Conservation (phyloP, 2,329 filamentous ascomycete genomes). For the Cryphonectria japonica region DNA sequence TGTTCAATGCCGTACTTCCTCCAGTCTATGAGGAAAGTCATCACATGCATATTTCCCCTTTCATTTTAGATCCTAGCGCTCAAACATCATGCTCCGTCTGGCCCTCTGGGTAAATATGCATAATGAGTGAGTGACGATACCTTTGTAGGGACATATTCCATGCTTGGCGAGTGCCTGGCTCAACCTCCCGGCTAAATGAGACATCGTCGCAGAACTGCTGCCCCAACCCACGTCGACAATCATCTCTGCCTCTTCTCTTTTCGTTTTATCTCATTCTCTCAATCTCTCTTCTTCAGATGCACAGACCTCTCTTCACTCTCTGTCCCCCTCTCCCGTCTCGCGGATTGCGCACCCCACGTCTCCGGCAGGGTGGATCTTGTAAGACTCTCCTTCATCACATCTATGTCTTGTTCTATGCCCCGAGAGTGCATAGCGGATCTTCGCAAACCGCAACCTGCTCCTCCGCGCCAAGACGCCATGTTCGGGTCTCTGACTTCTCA, state of each 20-base stretch:
- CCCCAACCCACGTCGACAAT: neutral
- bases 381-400: neutral
- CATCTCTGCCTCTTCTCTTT: neutral
- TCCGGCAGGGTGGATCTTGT: neutral
- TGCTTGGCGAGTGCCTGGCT: neutral
- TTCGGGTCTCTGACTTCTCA: conserved; percentile 21
- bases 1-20: too few relatives aligned
- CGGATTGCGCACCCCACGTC: neutral
- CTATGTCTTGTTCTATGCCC: neutral
- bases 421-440: conserved; percentile 4
- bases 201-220: neutral
- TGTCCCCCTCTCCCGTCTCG: neutral
- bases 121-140: neutral
- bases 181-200: conserved; percentile 11
- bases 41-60: too few relatives aligned
- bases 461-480: conserved; percentile 22
- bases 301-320: neutral
- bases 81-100: neutral
- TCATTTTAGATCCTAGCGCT: neutral
- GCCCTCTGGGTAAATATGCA: neutral
- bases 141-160: neutral
- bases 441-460: neutral
- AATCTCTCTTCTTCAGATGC: too few relatives aligned
- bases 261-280: too few relatives aligned
- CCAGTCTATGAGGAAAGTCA: too few relatives aligned